phyloP scores from a whole-genome alignment of 768 basidiomycete species.

The Boletus edulis region DNA sequence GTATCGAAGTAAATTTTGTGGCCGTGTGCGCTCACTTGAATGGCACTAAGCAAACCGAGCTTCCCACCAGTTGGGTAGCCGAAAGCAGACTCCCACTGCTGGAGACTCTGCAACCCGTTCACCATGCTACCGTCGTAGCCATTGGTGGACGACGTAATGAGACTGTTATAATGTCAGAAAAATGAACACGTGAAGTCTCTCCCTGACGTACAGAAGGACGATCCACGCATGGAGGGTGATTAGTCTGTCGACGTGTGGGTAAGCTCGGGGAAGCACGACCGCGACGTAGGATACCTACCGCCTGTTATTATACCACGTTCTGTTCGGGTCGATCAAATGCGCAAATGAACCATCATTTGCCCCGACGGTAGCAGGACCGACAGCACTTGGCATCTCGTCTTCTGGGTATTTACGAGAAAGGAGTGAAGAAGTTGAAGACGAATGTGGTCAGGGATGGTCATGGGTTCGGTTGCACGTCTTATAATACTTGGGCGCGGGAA shows the following conservation, averaged over 20 bases:
- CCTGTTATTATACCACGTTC: slow-evolving; percentile 77
- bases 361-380: slow-evolving; percentile 38
- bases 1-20: background rate
- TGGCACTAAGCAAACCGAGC: slow-evolving; percentile 70
- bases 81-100: slow-evolving; percentile 64
- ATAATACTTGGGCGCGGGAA: slow-evolving; percentile 9
- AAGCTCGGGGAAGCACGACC: background rate
- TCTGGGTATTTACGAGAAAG: background rate
- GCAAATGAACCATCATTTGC: slow-evolving; percentile 36
- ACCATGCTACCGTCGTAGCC: slow-evolving; percentile 80
- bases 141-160: slow-evolving; percentile 74
- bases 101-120: slow-evolving; percentile 73
- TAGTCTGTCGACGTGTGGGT: slow-evolving; percentile 37
- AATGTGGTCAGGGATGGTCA: slow-evolving; percentile 22
- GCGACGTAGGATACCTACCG: slow-evolving; percentile 40
- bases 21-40: slow-evolving; percentile 47
- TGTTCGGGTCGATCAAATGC: slow-evolving; percentile 60
- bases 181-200: background rate
- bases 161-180: slow-evolving; percentile 34
- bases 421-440: background rate
- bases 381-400: slow-evolving; percentile 48
- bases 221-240: slow-evolving; percentile 70
- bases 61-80: slow-evolving; percentile 51
- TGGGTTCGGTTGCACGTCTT: background rate
- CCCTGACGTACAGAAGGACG: slow-evolving; percentile 50